phyloP scores from a whole-genome alignment of 176 grass and related monocot species.

The Pontederia paniculata region DNA sequence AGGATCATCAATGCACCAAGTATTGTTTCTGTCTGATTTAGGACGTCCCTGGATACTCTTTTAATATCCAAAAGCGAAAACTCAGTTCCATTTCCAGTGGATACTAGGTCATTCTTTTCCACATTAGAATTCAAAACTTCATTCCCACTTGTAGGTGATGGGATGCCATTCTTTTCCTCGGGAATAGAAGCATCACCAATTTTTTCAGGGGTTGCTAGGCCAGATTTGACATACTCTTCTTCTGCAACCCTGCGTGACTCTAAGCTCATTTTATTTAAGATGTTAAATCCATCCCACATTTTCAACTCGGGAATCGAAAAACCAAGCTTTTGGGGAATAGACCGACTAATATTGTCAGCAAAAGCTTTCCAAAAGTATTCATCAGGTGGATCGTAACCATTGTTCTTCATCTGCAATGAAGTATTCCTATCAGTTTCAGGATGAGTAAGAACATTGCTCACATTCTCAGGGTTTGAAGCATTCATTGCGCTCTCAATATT shows the following conservation, averaged over 20 bases:
- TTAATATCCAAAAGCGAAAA: slow-evolving; percentile 64
- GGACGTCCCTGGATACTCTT: slow-evolving; percentile 63
- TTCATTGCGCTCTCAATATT: slow-evolving; percentile 19
- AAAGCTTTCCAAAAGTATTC: slow-evolving; percentile 84
- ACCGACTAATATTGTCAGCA: slow-evolving; percentile 46
- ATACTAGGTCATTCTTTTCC: slow-evolving; percentile 21
- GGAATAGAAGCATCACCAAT: not conserved
- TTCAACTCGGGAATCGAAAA: slow-evolving; percentile 87
- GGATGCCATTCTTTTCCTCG: too few species aligned
- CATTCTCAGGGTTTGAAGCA: slow-evolving; percentile 23
- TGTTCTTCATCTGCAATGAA: slow-evolving; percentile 20
- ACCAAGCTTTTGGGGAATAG: slow-evolving; percentile 55
- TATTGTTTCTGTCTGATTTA: slow-evolving; percentile 85
- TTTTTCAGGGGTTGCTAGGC: slow-evolving; percentile 47
- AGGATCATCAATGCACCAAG: slow-evolving; percentile 84
- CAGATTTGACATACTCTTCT: slow-evolving; percentile 65
- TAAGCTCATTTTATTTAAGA: slow-evolving; percentile 48
- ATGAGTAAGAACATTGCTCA: slow-evolving; percentile 5
- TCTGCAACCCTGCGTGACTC: slow-evolving; percentile 63
- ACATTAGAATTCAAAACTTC: slow-evolving; percentile 17
- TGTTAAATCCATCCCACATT: slow-evolving; percentile 57
- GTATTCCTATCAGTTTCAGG: slow-evolving; percentile 16
- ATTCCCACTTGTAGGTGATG: slow-evolving; percentile 19
- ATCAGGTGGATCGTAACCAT: slow-evolving; percentile 26
- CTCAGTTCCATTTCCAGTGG: slow-evolving; percentile 16